Percentiles rank a stretch among this genome's conserved stretches.
Conservation (phyloP, 352 stramenopile genomes). For the Phytophthora boehmeriae region DNA sequence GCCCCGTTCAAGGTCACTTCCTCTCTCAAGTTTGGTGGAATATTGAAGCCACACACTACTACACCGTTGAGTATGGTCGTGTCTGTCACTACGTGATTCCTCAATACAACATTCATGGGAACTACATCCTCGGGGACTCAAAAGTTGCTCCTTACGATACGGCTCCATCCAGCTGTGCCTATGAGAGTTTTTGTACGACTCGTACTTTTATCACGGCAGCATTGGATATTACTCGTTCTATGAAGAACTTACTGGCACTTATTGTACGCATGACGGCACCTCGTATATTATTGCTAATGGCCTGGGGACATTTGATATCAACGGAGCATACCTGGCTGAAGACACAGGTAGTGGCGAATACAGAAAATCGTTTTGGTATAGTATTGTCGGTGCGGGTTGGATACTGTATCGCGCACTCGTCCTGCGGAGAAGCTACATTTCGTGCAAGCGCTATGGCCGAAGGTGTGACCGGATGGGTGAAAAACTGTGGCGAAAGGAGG, state of each 20-base stretch:
- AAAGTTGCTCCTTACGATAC: background rate
- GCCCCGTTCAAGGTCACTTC: constrained; percentile 6
- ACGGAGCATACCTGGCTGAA: constrained; percentile 4
- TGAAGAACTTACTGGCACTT: background rate
- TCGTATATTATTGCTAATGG: constrained; percentile 1
- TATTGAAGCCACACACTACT: constrained; percentile 12
- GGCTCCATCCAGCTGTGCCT: constrained; percentile 2
- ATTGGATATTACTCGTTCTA: constrained; percentile 6
- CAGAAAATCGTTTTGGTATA: constrained; percentile 5
- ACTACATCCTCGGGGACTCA: constrained; percentile 2
- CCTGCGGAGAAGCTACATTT: background rate
- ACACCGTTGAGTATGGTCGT: background rate
- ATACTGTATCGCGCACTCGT: background rate
- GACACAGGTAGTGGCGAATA: background rate
- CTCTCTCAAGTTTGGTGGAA: constrained; percentile 12
- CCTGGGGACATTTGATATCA: constrained; percentile 3
- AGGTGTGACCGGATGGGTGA: background rate
- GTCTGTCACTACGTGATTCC: constrained; percentile 9
- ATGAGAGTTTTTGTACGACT: background rate
- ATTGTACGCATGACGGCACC: background rate
- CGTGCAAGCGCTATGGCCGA: background rate
- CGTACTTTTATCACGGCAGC: background rate
- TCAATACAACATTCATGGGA: constrained; percentile 1
- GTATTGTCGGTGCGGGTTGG: constrained; percentile 2
- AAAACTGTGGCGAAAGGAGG: background rate